phyloP scores from a whole-genome alignment of 768 basidiomycete species.

The Exidia glandulosa region DNA sequence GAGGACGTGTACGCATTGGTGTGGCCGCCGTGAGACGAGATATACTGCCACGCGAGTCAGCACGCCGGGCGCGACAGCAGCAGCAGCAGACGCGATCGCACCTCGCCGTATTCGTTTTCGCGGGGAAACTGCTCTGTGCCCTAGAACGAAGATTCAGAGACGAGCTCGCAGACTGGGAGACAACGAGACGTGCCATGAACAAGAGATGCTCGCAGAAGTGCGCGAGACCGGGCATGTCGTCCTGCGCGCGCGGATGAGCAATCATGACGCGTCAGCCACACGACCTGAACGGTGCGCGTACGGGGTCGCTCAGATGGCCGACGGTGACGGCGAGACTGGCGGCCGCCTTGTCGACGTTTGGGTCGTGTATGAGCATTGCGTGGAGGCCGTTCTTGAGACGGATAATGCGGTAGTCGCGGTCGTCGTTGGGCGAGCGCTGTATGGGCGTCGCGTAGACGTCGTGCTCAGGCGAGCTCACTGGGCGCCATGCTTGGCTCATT shows the following conservation, averaged over 20 bases:
- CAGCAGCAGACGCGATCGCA: conserved; percentile 22
- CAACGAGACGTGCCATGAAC: conserved; percentile 73
- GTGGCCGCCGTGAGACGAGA: conserved; percentile 42
- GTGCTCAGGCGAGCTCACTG: background rate
- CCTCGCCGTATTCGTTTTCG: conserved; percentile 93
- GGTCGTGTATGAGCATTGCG: conserved; percentile 73
- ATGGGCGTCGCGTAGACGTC: conserved; percentile 45
- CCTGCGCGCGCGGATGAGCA: conserved; percentile 25
- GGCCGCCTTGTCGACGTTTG: conserved; percentile 84
- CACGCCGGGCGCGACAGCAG: background rate
- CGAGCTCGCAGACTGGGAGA: background rate
- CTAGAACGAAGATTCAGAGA: conserved; percentile 23
- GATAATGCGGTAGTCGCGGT: conserved; percentile 71
- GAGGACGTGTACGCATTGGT: conserved; percentile 93
- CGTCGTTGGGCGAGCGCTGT: conserved; percentile 64
- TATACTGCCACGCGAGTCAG: conserved; percentile 17
- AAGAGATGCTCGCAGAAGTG: conserved; percentile 94
- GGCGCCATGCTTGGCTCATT: background rate
- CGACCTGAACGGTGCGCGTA: conserved; percentile 23
- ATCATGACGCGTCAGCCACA: background rate
- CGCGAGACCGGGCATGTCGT: conserved; percentile 85
- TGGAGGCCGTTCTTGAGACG: conserved; percentile 83
- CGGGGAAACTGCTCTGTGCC: conserved; percentile 75
- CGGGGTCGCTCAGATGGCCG: conserved; percentile 88
- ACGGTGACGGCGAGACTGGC: conserved; percentile 92